Conservation (phyloP, 441 rosid species). For the Dalechampia spathulata region DNA sequence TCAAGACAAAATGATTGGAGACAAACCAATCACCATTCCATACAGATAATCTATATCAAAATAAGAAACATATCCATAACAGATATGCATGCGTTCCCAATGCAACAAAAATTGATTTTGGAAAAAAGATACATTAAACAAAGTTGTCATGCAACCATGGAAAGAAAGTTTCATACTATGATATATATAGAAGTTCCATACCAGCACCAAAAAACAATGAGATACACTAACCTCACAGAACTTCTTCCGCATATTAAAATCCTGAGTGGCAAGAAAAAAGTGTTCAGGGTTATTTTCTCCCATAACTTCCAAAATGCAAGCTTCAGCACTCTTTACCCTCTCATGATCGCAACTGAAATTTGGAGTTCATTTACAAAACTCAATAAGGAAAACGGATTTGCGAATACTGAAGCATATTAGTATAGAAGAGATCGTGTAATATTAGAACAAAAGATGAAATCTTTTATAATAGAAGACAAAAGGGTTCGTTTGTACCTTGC, state of each 20-base stretch:
- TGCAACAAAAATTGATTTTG: too few species aligned
- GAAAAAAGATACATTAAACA: too few species aligned
- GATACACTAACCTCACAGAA: constrained; percentile 56
- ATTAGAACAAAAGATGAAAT: too few species aligned
- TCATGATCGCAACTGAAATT: constrained; percentile 72
- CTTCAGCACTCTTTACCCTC: constrained; percentile 43
- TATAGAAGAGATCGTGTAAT: background rate
- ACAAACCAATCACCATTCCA: too few species aligned
- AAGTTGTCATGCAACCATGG: too few species aligned
- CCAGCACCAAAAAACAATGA: too few species aligned
- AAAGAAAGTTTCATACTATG: too few species aligned
- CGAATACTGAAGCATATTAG: background rate
- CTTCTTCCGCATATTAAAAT: constrained; percentile 54
- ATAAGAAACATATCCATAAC: too few species aligned
- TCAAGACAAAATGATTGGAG: too few species aligned
- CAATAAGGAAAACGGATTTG: background rate
- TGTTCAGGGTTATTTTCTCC: constrained; percentile 62
- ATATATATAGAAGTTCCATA: too few species aligned
- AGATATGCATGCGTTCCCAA: too few species aligned
- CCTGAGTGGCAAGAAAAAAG: constrained; percentile 84
- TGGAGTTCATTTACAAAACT: background rate
- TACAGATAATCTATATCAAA: too few species aligned
- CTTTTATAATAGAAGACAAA: background rate
- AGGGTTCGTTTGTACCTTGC: constrained; percentile 39
- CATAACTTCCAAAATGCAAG: constrained; percentile 57